phyloP scores from a whole-genome alignment of 176 grass and related monocot genomes.

The Areca catechu region DNA sequence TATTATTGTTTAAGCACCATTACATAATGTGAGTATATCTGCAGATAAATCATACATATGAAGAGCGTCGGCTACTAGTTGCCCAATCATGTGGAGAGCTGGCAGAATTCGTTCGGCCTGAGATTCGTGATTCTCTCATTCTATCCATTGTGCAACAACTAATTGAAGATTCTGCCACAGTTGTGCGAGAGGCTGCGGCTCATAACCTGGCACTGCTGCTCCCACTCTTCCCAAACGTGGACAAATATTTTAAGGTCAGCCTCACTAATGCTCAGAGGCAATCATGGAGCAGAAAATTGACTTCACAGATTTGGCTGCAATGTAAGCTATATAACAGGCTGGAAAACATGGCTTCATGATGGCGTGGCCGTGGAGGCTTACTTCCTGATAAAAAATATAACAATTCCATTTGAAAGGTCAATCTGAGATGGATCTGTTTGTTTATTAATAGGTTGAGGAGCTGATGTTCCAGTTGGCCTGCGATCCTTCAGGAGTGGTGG shows the following conservation, averaged over 20 bases:
- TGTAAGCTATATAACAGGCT: slow-evolving; percentile 27
- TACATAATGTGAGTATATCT: neutral
- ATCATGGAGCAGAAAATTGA: slow-evolving; percentile 33
- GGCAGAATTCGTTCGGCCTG: slow-evolving; percentile 73
- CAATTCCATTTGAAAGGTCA: slow-evolving; percentile 17
- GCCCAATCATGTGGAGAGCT: slow-evolving; percentile 94
- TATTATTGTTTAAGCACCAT: neutral
- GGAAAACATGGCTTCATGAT: slow-evolving; percentile 19
- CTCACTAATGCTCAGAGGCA: slow-evolving; percentile 37
- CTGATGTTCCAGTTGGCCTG: slow-evolving; percentile 90
- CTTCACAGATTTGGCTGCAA: slow-evolving; percentile 35
- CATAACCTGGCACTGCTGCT: slow-evolving; percentile 86
- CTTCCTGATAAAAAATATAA: slow-evolving; percentile 15
- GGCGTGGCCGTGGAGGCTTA: slow-evolving; percentile 11
- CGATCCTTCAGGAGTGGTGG: slow-evolving; percentile 79
- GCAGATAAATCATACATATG: slow-evolving; percentile 98
- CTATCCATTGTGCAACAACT: slow-evolving; percentile 98
- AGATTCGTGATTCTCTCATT: slow-evolving; percentile 97
- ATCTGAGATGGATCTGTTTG: slow-evolving; percentile 26
- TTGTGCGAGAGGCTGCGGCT: slow-evolving; percentile 88
- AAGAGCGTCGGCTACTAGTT: slow-evolving; percentile 82
- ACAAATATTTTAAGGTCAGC: slow-evolving; percentile 96
- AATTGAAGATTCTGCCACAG: slow-evolving; percentile 78
- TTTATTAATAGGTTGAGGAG: slow-evolving; percentile 85
- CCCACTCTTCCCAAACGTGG: slow-evolving; percentile 77